These are phyloP conservation scores for Ceratocystiopsis minuta DNA, from an alignment of 2,329 filamentous ascomycete genomes.

Conservation along the genomic window DNA sequence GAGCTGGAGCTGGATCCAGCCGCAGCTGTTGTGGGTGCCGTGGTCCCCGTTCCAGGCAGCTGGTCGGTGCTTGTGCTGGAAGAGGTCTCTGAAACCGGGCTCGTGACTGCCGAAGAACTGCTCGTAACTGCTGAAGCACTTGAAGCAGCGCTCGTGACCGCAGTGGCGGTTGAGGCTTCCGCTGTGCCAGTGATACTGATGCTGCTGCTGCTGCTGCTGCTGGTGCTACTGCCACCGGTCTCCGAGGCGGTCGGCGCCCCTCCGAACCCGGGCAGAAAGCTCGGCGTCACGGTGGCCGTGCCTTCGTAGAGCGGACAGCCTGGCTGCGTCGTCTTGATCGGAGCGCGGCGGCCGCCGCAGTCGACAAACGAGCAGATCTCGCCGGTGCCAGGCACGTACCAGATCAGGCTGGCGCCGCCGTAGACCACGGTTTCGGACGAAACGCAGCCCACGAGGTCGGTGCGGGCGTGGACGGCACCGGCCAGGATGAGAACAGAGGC, in stretches of 20 bases:
- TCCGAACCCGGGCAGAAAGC: constrained; percentile 24
- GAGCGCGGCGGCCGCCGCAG: constrained; percentile 49
- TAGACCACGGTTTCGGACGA: constrained; percentile 17
- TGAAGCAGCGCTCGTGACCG: too few species aligned
- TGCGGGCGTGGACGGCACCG: constrained; percentile 18
- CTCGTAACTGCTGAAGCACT: too few species aligned
- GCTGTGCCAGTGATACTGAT: too few species aligned
- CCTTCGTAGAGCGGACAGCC: constrained; percentile 39
- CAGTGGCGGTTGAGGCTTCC: too few species aligned
- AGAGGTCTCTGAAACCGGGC: too few species aligned
- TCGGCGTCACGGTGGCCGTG: constrained; percentile 34
- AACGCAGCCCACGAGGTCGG: constrained; percentile 28
- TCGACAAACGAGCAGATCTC: constrained; percentile 47
- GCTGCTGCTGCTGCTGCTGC: too few species aligned
- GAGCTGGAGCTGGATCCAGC: too few species aligned
- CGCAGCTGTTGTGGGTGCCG: too few species aligned
- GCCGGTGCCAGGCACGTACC: constrained; percentile 43
- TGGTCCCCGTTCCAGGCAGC: too few species aligned
- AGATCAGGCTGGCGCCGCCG: constrained; percentile 29
- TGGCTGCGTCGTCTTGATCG: constrained; percentile 43
- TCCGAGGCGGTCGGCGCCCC: constrained; percentile 1
- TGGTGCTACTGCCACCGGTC: too few species aligned
- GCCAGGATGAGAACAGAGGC: constrained; percentile 3
- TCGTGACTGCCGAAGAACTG: too few species aligned
- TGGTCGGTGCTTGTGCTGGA: too few species aligned